phyloP scores from a whole-genome alignment of 306 rosid species.

The Rubus parviflorus region DNA sequence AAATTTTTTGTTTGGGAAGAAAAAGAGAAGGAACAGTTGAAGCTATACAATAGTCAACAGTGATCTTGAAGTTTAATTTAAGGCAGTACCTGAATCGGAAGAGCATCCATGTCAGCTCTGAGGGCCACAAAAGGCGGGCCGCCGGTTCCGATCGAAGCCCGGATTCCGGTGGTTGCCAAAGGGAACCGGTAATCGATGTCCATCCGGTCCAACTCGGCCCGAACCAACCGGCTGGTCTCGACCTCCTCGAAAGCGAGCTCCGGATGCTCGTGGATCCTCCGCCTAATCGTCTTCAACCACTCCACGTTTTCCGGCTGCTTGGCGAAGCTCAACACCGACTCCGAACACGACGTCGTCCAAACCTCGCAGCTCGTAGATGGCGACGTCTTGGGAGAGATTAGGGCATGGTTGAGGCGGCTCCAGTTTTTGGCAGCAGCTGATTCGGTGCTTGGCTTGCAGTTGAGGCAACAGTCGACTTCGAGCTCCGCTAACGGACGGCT shows the following conservation, averaged over 20 bases:
- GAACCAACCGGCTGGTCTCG: constrained; percentile 69
- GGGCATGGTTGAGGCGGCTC: constrained; percentile 24
- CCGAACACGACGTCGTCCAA: constrained; percentile 68
- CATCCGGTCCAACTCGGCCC: constrained; percentile 78
- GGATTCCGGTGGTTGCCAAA: constrained; percentile 75
- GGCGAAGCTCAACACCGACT: constrained; percentile 59
- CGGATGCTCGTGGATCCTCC: constrained; percentile 81
- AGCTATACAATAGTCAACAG: no score
- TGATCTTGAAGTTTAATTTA: not conserved
- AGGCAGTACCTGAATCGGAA: constrained; percentile 72
- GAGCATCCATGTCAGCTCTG: constrained; percentile 99
- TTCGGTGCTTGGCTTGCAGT: constrained; percentile 16
- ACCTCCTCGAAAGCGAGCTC: constrained; percentile 90
- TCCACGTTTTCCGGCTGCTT: constrained; percentile 59
- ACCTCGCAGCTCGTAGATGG: constrained; percentile 36
- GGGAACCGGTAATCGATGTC: constrained; percentile 62
- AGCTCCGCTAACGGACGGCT: constrained; percentile 30
- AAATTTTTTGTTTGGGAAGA: not conserved
- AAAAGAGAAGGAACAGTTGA: not conserved
- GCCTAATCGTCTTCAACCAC: constrained; percentile 62
- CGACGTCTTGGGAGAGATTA: not conserved
- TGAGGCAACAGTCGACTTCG: constrained; percentile 15
- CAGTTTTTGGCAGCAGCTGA: constrained; percentile 30
- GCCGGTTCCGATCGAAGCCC: constrained; percentile 92
- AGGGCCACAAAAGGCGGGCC: constrained; percentile 86